A percentile compares a stretch with the other conserved stretches of the same genome.
Evolutionary conservation across 495 filamentous ascomycete species (phyloP).

Genomic region (Elaphomyces granulatus): DNA sequence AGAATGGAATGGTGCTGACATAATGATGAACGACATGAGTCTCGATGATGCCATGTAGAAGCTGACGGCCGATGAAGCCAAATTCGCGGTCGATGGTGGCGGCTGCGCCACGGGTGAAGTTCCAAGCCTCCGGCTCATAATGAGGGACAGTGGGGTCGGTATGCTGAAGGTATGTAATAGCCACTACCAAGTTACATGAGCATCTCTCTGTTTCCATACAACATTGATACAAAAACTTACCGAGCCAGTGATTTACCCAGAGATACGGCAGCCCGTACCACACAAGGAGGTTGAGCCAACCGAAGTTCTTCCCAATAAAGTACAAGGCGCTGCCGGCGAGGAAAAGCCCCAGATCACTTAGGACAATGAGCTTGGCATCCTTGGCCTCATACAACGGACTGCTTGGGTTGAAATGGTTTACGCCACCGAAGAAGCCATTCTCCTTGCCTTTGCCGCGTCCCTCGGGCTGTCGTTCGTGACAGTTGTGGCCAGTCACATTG

Average conservation of each 20-base stretch:
- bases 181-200: slow-evolving; percentile 21
- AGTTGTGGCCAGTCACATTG: slow-evolving; percentile 92
- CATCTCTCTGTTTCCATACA: not conserved
- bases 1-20: slow-evolving; percentile 47
- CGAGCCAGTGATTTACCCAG: slow-evolving; percentile 94
- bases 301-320: slow-evolving; percentile 53
- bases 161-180: slow-evolving; percentile 49
- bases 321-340: slow-evolving; percentile 42
- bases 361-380: slow-evolving; percentile 65
- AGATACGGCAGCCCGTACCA: slow-evolving; percentile 94
- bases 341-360: slow-evolving; percentile 70
- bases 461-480: slow-evolving; percentile 72
- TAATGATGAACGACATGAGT: slow-evolving; percentile 49
- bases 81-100: slow-evolving; percentile 49
- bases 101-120: slow-evolving; percentile 41
- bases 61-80: slow-evolving; percentile 42
- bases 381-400: slow-evolving; percentile 87
- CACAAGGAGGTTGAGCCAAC: slow-evolving; percentile 71
- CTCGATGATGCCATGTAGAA: slow-evolving; percentile 48
- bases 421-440: slow-evolving; percentile 65
- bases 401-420: slow-evolving; percentile 86
- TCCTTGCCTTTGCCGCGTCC: slow-evolving; percentile 79
- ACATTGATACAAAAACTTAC: slow-evolving; percentile 20
- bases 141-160: slow-evolving; percentile 45
- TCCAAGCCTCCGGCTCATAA: slow-evolving; percentile 41